Base-by-base conservation (phyloP, 2,329 filamentous ascomycete genomes). In the Claviceps paspali region DNA sequence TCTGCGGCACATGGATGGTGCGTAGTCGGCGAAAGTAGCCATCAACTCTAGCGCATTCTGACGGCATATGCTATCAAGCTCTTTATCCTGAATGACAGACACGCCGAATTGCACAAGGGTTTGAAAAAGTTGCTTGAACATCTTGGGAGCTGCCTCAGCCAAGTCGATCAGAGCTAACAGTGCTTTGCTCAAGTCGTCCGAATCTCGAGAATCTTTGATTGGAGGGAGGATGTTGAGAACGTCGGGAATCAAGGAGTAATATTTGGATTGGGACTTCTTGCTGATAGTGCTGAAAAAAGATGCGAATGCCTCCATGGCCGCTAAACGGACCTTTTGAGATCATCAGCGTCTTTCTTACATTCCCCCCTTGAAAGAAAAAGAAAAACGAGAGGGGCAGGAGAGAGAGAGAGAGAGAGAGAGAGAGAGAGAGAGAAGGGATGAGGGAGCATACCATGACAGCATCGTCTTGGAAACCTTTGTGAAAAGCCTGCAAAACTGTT, bases 11-110 rank as follows among this genome's bases (percentile, higher is more conserved):
- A 96, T 88, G 27, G 81, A 80, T 4, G 91, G 86, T 1, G 85
- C 82, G 51, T 88, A 91, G 54, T 98, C 91, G 46, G 88, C 87
- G 56, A 98, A 98, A 0, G 91, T 98, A 19, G 87, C 87, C 84
- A 98, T 94, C 39, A 98, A 72, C 58, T 98, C 91, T 29, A 98
- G 68, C 0, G 88, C 86, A 54, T 96, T 96, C 59, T 98, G 91
- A 42, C 91, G 78, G 43, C 85, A 83, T 47, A 87, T 73, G 52
- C 94, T 87, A 43, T 79, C 81, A 17, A 98, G 71, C 43, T 96
- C 87, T 64, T 96, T 96, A 57, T 98, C 88, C 51, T 92, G 83
- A 48, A 98, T 83, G 40, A 96, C 86, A 6, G 83, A 85, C 42
- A 96, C 78, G 56, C 81, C 88, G 61, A 98, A 95, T 49, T 83